Evolutionary conservation across 2,329 filamentous ascomycete genomes (phyloP).

Genomic region (Colletotrichum aenigma): DNA sequence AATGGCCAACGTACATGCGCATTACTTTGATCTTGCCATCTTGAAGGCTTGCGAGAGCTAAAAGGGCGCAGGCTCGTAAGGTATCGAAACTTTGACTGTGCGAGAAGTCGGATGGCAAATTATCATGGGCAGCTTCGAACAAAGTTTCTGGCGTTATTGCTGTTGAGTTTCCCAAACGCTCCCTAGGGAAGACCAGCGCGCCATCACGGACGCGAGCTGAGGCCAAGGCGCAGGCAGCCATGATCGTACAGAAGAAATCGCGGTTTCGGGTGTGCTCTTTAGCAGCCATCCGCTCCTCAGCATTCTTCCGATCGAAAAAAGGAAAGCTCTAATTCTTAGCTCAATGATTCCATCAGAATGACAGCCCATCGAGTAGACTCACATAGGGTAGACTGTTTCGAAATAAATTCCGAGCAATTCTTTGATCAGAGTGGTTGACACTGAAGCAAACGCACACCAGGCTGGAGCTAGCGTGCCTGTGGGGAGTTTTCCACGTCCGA

Average conservation of each 20-base stretch:
- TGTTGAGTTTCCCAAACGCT: not conserved
- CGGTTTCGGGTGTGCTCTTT: not conserved
- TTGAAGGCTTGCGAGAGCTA: not conserved
- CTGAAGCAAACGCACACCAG: not conserved
- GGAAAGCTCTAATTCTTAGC: not conserved
- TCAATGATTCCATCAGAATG: not conserved
- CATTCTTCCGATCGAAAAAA: not conserved
- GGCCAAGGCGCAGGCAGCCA: not conserved
- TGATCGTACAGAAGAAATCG: not conserved
- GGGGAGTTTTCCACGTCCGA: rapidly evolving
- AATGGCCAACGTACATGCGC: not conserved
- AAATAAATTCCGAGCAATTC: not conserved
- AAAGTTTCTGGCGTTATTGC: not conserved
- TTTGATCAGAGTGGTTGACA: not conserved
- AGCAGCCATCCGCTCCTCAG: not conserved
- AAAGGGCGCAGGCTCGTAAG: not conserved
- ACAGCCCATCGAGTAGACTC: rapidly evolving
- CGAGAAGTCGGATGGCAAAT: not conserved
- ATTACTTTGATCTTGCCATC: not conserved
- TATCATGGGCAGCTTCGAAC: not conserved
- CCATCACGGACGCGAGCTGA: not conserved
- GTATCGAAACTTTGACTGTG: not conserved
- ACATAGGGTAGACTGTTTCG: not conserved
- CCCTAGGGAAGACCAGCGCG: not conserved
- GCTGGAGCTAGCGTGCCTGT: not conserved